These are phyloP conservation scores for Toxicodendron radicans DNA, from an alignment of 345 rosid genomes.

Conservation along the genomic window DNA sequence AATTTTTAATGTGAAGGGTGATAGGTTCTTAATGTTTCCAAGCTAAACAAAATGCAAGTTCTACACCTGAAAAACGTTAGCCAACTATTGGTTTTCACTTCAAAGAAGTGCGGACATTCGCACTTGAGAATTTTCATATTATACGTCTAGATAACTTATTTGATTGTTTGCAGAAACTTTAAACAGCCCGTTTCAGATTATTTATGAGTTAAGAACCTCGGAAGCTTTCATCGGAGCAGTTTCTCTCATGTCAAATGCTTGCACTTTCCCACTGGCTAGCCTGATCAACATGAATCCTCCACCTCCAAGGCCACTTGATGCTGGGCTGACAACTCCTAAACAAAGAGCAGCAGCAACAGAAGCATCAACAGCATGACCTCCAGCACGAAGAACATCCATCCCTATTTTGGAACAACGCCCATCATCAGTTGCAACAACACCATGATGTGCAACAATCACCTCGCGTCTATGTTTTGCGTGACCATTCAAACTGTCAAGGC, in stretches of 20 bases:
- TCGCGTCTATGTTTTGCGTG: constrained; percentile 14
- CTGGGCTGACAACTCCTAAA: constrained; percentile 62
- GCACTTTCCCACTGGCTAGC: constrained; percentile 31
- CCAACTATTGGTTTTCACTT: too few species aligned
- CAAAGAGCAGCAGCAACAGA: constrained; percentile 55
- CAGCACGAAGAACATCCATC: constrained; percentile 29
- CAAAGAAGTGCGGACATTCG: too few species aligned
- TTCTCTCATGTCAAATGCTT: constrained; percentile 60
- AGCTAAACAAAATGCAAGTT: too few species aligned
- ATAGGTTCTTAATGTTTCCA: too few species aligned
- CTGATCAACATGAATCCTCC: constrained; percentile 54
- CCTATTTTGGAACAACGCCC: constrained; percentile 54
- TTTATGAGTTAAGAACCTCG: constrained; percentile 30
- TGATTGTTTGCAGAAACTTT: too few species aligned
- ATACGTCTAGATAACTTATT: too few species aligned
- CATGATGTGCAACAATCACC: constrained; percentile 29
- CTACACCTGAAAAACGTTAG: too few species aligned
- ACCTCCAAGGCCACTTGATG: constrained; percentile 67
- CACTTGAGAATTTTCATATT: too few species aligned
- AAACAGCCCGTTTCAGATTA: too few species aligned
- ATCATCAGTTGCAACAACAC: constrained; percentile 59
- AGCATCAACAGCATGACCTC: constrained; percentile 67
- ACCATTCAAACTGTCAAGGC: not conserved
- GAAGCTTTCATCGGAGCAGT: constrained; percentile 59
- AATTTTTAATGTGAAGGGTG: too few species aligned